phyloP scores from a whole-genome alignment of 2,329 filamentous ascomycete genomes.

The Trichoderma atroviride region DNA sequence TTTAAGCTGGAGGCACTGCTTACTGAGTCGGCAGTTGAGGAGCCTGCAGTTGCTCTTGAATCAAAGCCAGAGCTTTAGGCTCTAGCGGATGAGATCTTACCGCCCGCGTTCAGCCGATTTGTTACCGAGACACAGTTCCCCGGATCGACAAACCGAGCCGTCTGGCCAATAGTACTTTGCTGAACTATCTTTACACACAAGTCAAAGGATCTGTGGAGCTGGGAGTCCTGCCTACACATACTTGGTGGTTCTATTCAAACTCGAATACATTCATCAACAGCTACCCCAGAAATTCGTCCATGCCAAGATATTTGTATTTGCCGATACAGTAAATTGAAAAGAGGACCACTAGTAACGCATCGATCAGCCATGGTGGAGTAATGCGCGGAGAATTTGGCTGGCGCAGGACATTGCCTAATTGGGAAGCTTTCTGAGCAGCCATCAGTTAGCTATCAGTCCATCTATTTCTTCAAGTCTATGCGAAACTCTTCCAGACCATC shows the following conservation, averaged over 20 bases:
- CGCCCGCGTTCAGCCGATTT: background rate
- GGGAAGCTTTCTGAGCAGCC: background rate
- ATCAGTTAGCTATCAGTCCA: background rate
- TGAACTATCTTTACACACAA: background rate
- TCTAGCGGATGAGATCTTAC: slow-evolving; percentile 2
- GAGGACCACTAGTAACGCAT: background rate
- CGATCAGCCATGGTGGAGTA: background rate
- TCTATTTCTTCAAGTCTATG: background rate
- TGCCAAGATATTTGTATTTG: background rate
- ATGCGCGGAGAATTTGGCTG: background rate
- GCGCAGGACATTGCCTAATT: background rate
- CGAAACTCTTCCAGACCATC: background rate
- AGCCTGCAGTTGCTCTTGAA: background rate
- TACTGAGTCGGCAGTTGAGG: background rate
- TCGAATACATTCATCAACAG: background rate
- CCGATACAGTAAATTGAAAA: background rate
- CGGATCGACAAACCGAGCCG: background rate
- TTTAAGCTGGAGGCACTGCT: background rate
- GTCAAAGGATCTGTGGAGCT: background rate
- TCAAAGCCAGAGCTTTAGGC: background rate
- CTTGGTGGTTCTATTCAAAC: background rate
- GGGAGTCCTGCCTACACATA: background rate
- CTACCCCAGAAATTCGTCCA: background rate
- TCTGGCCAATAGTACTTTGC: background rate
- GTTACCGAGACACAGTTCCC: background rate